These are phyloP conservation scores for Zychaea mexicana DNA, from an alignment of 371 early-diverging fungal genomes.

Conservation along the genomic window DNA sequence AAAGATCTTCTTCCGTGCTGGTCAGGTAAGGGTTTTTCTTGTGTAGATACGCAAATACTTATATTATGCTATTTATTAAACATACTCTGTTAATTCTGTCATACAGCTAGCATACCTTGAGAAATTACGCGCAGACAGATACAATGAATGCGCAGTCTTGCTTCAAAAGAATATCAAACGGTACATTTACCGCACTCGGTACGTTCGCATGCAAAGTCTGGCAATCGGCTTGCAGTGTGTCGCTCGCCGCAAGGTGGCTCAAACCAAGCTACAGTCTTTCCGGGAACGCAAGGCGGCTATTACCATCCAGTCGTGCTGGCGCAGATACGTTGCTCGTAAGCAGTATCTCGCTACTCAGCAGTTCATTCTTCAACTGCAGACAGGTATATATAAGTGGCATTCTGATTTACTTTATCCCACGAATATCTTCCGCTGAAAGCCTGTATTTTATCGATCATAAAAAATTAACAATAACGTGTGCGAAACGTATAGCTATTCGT, in stretches of 20 bases:
- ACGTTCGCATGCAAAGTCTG: conserved; percentile 62
- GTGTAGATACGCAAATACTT: background rate
- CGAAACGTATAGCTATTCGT: conserved; percentile 55
- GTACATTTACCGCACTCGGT: conserved; percentile 72
- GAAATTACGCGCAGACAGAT: conserved; percentile 82
- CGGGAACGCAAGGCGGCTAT: conserved; percentile 77
- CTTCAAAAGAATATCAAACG: conserved; percentile 90
- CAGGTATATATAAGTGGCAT: conserved; percentile 25
- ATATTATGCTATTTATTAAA: background rate
- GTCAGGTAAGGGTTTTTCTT: conserved; percentile 51
- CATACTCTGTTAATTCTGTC: too few species aligned
- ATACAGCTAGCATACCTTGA: conserved; percentile 90
- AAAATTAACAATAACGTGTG: too few species aligned
- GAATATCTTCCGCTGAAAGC: too few species aligned
- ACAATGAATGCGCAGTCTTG: conserved; percentile 77
- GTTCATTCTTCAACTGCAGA: conserved; percentile 48
- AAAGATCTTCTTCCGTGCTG: conserved; percentile 99
- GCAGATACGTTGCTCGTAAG: conserved; percentile 70
- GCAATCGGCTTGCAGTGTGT: conserved; percentile 65
- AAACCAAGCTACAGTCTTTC: conserved; percentile 48
- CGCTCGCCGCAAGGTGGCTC: conserved; percentile 68
- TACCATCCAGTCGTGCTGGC: conserved; percentile 71
- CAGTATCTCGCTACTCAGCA: conserved; percentile 42
- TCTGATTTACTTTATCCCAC: background rate
- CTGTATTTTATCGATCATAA: too few species aligned